Conservation (phyloP, 2,329 filamentous ascomycete genomes). For the Neurospora sp. region DNA sequence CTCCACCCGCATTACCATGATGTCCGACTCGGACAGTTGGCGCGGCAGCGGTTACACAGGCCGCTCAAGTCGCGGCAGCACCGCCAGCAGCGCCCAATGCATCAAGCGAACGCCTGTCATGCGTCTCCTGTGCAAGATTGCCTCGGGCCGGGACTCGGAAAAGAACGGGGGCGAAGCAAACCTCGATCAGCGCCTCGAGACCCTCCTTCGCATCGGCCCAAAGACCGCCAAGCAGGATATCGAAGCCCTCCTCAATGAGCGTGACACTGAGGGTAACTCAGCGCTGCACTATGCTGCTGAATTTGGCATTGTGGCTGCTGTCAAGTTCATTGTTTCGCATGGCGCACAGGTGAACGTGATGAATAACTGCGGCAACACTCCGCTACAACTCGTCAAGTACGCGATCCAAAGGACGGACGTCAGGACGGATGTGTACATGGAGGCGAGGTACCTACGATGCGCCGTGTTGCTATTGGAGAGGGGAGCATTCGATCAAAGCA, state of each 20-base stretch:
- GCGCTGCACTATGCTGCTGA: constrained; percentile 18
- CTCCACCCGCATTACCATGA: constrained; percentile 1
- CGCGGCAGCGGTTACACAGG: constrained; percentile 6
- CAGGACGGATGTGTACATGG: constrained; percentile 20
- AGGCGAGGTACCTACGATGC: constrained; percentile 18
- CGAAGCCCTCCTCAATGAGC: constrained; percentile 12
- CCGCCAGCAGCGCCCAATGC: constrained; percentile 13
- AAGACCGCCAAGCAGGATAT: constrained; percentile 12
- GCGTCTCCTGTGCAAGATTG: constrained; percentile 16
- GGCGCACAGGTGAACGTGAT: constrained; percentile 17
- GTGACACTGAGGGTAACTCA: constrained; percentile 19
- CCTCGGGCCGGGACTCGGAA: constrained; percentile 13
- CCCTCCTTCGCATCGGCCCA: constrained; percentile 8
- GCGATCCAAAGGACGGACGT: constrained; percentile 20
- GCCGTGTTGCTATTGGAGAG: constrained; percentile 17
- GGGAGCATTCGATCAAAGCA: constrained; percentile 19
- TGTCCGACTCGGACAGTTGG: constrained; percentile 14
- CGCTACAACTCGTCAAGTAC: constrained; percentile 19
- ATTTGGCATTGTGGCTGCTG: constrained; percentile 17
- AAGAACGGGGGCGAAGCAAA: constrained; percentile 1
- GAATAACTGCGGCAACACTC: constrained; percentile 21
- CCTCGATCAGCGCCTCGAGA: constrained; percentile 12
- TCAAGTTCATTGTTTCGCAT: constrained; percentile 14
- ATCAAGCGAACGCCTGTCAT: constrained; percentile 17
- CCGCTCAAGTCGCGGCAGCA: constrained; percentile 5